These are phyloP conservation scores for Pseudonitzschia delicatissima DNA, from an alignment of 108 stramenopile genomes.

Conservation along the genomic window DNA sequence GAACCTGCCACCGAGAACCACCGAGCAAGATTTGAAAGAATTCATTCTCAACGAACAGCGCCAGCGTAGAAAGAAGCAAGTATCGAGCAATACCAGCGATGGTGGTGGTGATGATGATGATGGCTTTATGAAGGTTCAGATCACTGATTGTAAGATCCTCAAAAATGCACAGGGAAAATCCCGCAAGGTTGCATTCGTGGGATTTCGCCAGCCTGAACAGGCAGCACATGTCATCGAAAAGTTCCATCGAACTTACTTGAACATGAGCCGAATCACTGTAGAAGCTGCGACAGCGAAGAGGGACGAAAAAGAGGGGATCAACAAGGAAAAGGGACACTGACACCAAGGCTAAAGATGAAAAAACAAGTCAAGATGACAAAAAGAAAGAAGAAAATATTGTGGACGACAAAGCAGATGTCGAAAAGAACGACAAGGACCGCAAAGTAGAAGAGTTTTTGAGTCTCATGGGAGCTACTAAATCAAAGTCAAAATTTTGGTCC, in stretches of 20 bases:
- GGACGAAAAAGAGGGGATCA: conserved; percentile 19
- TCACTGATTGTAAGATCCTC: conserved; percentile 76
- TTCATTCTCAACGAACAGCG: conserved; percentile 27
- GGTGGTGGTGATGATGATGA: conserved; percentile 9
- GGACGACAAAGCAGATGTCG: conserved; percentile 1
- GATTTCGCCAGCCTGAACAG: conserved; percentile 57
- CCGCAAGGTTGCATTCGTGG: conserved; percentile 80
- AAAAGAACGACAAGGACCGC: conserved; percentile 7
- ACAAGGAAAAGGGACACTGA: conserved; percentile 13
- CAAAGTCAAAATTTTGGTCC: conserved; percentile 79
- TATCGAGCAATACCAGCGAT: conserved; percentile 5
- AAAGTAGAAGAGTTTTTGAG: conserved; percentile 35
- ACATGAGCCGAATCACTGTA: conserved; percentile 56
- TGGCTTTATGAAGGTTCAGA: conserved; percentile 15
- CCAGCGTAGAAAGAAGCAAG: not conserved
- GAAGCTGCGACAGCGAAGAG: conserved; percentile 54
- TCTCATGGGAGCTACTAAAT: conserved; percentile 31
- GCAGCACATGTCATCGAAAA: conserved; percentile 52
- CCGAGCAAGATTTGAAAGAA: conserved; percentile 54
- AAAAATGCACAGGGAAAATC: conserved; percentile 57
- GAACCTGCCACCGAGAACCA: conserved; percentile 71
- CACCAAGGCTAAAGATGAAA: conserved; percentile 22
- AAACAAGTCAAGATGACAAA: conserved; percentile 6
- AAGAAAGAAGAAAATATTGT: conserved; percentile 19
- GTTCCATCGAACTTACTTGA: conserved; percentile 57